phyloP scores from a whole-genome alignment of 2,329 filamentous ascomycete species.

The Akanthomyces uredinophilus region DNA sequence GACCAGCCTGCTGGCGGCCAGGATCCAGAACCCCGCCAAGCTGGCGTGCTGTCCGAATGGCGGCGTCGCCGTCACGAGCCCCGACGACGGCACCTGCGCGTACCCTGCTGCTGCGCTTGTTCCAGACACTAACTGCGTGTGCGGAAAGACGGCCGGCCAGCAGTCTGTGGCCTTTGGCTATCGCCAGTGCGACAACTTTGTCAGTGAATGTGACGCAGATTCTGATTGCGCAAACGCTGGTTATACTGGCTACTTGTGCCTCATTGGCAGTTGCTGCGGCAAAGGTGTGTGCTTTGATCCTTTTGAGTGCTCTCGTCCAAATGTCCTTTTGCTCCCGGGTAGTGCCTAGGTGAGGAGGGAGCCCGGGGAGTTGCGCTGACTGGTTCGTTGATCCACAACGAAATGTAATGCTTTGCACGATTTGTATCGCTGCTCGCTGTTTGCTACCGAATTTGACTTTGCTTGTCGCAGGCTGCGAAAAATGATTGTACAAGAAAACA shows the following conservation, averaged over 20 bases:
- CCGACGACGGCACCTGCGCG: conserved; percentile 20
- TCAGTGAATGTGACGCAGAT: conserved; percentile 22
- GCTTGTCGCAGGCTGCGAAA: background rate
- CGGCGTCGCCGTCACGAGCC: conserved; percentile 19
- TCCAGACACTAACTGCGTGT: conserved; percentile 28
- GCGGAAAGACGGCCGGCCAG: conserved; percentile 25
- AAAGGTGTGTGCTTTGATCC: conserved; percentile 33
- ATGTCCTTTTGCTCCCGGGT: conserved; percentile 25
- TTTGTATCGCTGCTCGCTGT: background rate
- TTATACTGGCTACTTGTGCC: conserved; percentile 25
- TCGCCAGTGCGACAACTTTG: conserved; percentile 31
- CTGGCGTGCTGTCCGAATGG: conserved; percentile 30
- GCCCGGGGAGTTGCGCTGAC: background rate
- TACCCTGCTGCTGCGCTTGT: conserved; percentile 30
- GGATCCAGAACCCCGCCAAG: conserved; percentile 29
- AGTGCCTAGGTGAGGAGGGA: background rate
- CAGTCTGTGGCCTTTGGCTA: conserved; percentile 27
- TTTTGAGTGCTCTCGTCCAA: conserved; percentile 32
- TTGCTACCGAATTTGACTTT: background rate
- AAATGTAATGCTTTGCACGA: background rate
- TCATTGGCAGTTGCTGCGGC: conserved; percentile 33
- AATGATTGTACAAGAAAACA: background rate
- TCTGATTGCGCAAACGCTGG: conserved; percentile 24
- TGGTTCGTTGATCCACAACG: background rate
- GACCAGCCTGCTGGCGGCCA: conserved; percentile 26